phyloP scores from a whole-genome alignment of 1,139 yeast species.

The Candida frijolesensis region DNA sequence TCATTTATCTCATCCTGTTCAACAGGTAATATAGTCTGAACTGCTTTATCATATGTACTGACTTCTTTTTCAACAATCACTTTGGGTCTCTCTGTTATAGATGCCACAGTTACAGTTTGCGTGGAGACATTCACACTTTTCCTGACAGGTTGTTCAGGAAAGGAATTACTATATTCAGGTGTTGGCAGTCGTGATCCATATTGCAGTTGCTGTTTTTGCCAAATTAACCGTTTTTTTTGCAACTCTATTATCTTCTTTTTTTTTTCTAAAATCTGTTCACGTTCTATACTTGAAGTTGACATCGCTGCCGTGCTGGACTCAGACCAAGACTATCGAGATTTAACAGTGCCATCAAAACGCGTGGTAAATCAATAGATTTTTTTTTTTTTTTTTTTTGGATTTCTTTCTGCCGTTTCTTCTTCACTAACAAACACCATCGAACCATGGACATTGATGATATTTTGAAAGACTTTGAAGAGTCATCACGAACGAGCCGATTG shows the following conservation, averaged over 20 bases:
- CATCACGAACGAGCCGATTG: slow-evolving; percentile 13
- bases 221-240: slow-evolving; percentile 28
- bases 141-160: not conserved
- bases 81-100: not conserved
- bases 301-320: slow-evolving; percentile 5
- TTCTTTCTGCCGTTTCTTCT: not conserved
- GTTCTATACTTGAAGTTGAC: slow-evolving; percentile 28
- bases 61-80: slow-evolving; percentile 19
- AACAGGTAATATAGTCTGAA: slow-evolving; percentile 21
- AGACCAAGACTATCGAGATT: not conserved
- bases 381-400: slow-evolving; percentile 3
- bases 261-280: slow-evolving; percentile 43
- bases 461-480: slow-evolving; percentile 58
- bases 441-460: slow-evolving; percentile 68
- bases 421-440: slow-evolving; percentile 14
- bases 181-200: slow-evolving; percentile 2
- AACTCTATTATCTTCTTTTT: slow-evolving; percentile 46
- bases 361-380: slow-evolving; percentile 3
- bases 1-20: slow-evolving; percentile 11
- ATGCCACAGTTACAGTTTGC: slow-evolving; percentile 11
- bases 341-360: slow-evolving; percentile 6
- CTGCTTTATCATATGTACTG: slow-evolving; percentile 31
- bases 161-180: slow-evolving; percentile 10
- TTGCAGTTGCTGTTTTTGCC: not conserved
- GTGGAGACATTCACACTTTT: slow-evolving; percentile 15